Conservation (phyloP, 176 grass and related monocot species). For the Aechmea fasciata region DNA sequence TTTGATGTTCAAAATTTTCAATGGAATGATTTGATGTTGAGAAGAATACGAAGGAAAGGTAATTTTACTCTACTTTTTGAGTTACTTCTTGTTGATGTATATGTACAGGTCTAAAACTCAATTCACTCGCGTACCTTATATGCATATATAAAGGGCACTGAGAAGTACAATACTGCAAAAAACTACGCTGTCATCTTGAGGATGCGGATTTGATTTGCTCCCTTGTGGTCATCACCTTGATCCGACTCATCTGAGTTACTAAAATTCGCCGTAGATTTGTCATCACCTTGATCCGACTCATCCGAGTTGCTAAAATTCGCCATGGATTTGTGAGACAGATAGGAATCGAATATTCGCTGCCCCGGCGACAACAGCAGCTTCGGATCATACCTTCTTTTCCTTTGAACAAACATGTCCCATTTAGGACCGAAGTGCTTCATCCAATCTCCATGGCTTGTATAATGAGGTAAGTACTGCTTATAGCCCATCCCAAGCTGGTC, state of each 20-base stretch:
- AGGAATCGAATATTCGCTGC: slow-evolving; percentile 13
- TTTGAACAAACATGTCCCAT: slow-evolving; percentile 19
- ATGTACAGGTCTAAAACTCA: too few relatives aligned
- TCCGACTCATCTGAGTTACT: neutral
- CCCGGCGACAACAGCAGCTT: slow-evolving; percentile 11
- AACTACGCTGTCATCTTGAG: too few relatives aligned
- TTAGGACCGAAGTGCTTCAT: slow-evolving; percentile 17
- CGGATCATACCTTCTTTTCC: slow-evolving; percentile 26
- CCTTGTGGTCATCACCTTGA: neutral
- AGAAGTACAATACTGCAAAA: too few relatives aligned
- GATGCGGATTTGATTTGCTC: too few relatives aligned
- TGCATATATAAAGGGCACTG: too few relatives aligned
- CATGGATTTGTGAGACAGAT: neutral
- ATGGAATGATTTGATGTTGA: too few relatives aligned
- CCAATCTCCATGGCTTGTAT: slow-evolving; percentile 3
- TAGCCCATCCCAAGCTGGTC: neutral
- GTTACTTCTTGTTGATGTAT: too few relatives aligned
- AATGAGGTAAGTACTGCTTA: slow-evolving; percentile 24
- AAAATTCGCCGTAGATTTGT: neutral
- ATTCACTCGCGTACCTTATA: too few relatives aligned
- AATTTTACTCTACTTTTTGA: too few relatives aligned
- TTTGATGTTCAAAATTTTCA: too few relatives aligned
- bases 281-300: neutral
- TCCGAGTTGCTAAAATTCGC: neutral
- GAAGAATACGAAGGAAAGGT: too few relatives aligned